Evolutionary conservation across 176 grass and related monocot genomes (phyloP).

Genomic region (Triticum monococcum): DNA sequence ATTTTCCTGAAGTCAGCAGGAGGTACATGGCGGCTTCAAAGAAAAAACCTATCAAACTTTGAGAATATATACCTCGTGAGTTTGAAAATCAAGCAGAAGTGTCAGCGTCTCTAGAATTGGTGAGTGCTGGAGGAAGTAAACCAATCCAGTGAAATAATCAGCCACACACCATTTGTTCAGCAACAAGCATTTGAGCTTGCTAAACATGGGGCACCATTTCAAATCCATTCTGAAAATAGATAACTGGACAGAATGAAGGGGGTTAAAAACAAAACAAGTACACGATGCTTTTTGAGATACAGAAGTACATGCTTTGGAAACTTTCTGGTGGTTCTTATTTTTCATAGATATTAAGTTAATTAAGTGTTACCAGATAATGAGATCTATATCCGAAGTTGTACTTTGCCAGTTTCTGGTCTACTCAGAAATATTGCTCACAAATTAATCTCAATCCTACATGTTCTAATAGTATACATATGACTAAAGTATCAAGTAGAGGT

Average conservation of each 20-base stretch:
- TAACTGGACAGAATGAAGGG: not conserved
- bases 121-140: not conserved
- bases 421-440: not conserved
- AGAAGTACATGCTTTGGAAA: not conserved
- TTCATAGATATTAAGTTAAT: not conserved
- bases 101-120: not conserved
- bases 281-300: not conserved
- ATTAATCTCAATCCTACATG: not conserved
- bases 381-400: not conserved
- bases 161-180: not conserved
- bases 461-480: not conserved
- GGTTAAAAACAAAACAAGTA: not conserved
- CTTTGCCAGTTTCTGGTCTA: not conserved
- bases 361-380: not conserved
- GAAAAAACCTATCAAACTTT: not conserved
- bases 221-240: not conserved
- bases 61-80: not conserved
- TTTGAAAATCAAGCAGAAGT: not conserved
- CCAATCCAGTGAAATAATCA: not conserved
- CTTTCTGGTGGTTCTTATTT: not conserved
- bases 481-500: not conserved
- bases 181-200: not conserved
- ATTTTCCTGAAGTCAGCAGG: not conserved
- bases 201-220: not conserved
- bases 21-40: not conserved